Evolutionary conservation across 441 rosid genomes (phyloP).

Genomic region (Geranium incanum): DNA sequence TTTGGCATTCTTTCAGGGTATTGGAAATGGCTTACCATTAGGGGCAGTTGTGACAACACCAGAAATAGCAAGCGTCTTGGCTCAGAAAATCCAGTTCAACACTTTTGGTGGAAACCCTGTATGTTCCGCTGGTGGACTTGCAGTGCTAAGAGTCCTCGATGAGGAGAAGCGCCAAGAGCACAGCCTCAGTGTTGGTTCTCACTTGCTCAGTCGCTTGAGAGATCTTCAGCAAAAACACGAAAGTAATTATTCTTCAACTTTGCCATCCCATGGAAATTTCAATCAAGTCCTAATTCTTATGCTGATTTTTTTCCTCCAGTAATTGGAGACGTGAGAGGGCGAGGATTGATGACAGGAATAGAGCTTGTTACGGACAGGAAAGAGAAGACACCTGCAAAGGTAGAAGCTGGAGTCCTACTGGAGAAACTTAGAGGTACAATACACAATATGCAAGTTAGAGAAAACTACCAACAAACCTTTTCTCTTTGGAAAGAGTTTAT

Average conservation of each 20-base stretch:
- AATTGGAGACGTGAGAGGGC: constrained; percentile 84
- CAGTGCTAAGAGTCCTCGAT: constrained; percentile 71
- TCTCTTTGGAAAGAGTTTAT: not conserved
- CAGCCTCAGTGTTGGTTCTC: constrained; percentile 65
- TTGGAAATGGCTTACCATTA: constrained; percentile 85
- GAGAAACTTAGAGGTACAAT: constrained; percentile 73
- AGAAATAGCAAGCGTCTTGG: constrained; percentile 76
- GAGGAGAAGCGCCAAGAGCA: constrained; percentile 77
- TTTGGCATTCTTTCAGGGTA: constrained; percentile 42
- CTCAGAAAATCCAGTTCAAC: constrained; percentile 71
- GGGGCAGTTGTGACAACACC: constrained; percentile 91
- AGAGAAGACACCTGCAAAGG: constrained; percentile 78
- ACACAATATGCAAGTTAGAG: not conserved
- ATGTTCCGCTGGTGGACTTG: constrained; percentile 87
- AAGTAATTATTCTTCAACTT: constrained; percentile 35
- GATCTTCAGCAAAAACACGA: constrained; percentile 62
- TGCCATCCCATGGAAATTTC: not conserved
- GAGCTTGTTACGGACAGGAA: constrained; percentile 72
- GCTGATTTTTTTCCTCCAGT: constrained; percentile 29
- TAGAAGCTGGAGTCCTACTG: constrained; percentile 62
- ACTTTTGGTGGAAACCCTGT: constrained; percentile 92
- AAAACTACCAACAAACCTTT: too few relatives aligned
- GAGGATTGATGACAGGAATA: constrained; percentile 77
- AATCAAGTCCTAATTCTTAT: not conserved
- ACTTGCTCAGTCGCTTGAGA: constrained; percentile 54